Evolutionary conservation across 108 stramenopile genomes (phyloP).

Genomic region (Stephanodiscus minutulus): DNA sequence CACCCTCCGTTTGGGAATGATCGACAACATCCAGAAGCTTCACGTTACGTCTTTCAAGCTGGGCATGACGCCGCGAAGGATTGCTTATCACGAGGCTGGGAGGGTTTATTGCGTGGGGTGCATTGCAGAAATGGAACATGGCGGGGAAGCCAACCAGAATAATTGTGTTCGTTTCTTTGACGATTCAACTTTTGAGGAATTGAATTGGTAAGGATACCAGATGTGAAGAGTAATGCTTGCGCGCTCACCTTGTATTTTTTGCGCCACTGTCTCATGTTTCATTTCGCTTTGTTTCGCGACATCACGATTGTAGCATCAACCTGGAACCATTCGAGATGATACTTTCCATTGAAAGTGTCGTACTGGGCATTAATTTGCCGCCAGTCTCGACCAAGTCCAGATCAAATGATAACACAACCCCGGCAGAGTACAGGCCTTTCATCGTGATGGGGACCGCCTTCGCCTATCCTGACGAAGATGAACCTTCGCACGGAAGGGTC

Average conservation of each 20-base stretch:
- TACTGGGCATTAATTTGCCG: slow-evolving; percentile 41
- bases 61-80: slow-evolving; percentile 91
- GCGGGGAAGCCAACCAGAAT: slow-evolving; percentile 72
- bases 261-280: neutral
- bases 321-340: slow-evolving; percentile 87
- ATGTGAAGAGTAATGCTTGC: neutral
- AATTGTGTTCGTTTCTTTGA: slow-evolving; percentile 90
- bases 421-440: slow-evolving; percentile 52
- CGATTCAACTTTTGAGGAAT: slow-evolving; percentile 87
- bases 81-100: slow-evolving; percentile 81
- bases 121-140: slow-evolving; percentile 68
- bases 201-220: slow-evolving; percentile 57
- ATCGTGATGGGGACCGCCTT: slow-evolving; percentile 94
- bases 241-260: neutral
- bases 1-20: slow-evolving; percentile 89
- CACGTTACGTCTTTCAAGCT: slow-evolving; percentile 93
- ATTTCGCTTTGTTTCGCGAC: neutral
- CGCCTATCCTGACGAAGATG: slow-evolving; percentile 89
- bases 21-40: slow-evolving; percentile 98
- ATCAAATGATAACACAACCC: slow-evolving; percentile 26
- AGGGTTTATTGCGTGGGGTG: slow-evolving; percentile 85
- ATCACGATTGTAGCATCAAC: slow-evolving; percentile 57
- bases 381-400: slow-evolving; percentile 8
- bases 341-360: slow-evolving; percentile 67
- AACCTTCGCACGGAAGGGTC: slow-evolving; percentile 90